phyloP scores from a whole-genome alignment of 805 yeast genomes.

The Pichia paraexigua region DNA sequence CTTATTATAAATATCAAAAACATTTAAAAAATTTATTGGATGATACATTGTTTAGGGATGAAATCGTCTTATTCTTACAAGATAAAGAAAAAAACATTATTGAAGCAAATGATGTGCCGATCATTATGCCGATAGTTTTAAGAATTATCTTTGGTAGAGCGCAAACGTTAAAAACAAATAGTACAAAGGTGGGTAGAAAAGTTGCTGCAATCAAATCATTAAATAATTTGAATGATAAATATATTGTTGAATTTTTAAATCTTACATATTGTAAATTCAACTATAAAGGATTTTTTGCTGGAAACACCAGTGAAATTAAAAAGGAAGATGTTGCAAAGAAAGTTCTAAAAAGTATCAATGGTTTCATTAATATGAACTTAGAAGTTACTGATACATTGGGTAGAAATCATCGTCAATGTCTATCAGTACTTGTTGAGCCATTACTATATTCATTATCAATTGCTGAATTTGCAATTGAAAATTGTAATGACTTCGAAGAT shows the following conservation, averaged over 20 bases:
- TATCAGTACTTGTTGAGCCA: constrained; percentile 48
- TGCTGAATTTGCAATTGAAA: constrained; percentile 38
- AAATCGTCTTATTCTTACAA: constrained; percentile 55
- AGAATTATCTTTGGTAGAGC: constrained; percentile 83
- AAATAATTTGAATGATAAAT: constrained; percentile 45
- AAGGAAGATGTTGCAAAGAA: constrained; percentile 23
- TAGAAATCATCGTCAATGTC: constrained; percentile 39
- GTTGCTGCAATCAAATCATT: constrained; percentile 59
- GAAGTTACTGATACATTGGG: constrained; percentile 57
- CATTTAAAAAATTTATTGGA: constrained; percentile 69
- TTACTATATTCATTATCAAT: constrained; percentile 45
- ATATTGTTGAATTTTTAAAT: constrained; percentile 51
- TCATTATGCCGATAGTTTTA: constrained; percentile 62
- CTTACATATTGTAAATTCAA: constrained; percentile 53
- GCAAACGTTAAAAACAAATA: constrained; percentile 59
- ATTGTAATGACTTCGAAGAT: constrained; percentile 15
- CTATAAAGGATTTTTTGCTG: constrained; percentile 27
- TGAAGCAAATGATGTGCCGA: constrained; percentile 50
- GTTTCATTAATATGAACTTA: constrained; percentile 54
- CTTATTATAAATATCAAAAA: constrained; percentile 60
- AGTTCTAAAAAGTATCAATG: constrained; percentile 44
- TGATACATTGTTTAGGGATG: constrained; percentile 80
- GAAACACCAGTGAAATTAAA: constrained; percentile 10
- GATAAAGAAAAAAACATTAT: constrained; percentile 43
- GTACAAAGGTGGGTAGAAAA: constrained; percentile 65